Evolutionary conservation across 169 alveolate genomes (phyloP).

Genomic region (Theileria sp.): DNA sequence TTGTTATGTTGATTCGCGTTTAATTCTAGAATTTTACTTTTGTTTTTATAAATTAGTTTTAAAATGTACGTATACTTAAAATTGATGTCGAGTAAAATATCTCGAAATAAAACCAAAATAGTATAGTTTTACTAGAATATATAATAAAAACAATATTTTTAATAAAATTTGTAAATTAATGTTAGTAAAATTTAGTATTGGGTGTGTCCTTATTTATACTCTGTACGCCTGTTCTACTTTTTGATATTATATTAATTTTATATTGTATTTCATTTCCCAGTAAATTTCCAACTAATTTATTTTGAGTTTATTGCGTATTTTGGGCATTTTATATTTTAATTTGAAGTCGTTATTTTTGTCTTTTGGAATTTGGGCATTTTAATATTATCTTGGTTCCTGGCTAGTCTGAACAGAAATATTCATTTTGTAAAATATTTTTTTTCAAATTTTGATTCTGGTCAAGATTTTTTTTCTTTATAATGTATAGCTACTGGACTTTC

Average conservation of each 20-base stretch:
- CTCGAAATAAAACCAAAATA: too few species aligned
- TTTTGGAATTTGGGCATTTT: slow-evolving; percentile 5
- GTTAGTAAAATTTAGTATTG: background rate
- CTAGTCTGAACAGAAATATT: background rate
- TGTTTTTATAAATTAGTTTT: background rate
- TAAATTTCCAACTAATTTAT: background rate
- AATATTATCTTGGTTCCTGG: background rate
- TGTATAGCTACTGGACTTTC: background rate
- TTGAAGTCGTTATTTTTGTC: background rate
- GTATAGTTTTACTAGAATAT: background rate
- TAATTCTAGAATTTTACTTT: too few species aligned
- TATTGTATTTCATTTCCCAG: background rate
- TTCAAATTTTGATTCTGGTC: too few species aligned
- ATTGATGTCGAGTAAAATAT: background rate
- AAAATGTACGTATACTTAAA: background rate
- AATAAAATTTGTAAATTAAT: too few species aligned
- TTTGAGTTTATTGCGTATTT: background rate
- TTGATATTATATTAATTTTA: background rate
- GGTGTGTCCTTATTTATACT: slow-evolving; percentile 15
- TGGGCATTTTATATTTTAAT: background rate
- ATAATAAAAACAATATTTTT: too few species aligned
- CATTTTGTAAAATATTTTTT: too few species aligned
- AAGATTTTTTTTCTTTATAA: background rate
- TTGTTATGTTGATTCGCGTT: background rate
- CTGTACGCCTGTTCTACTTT: background rate